Evolutionary conservation across 257 asterid species (phyloP), one percentile per base, ranked within the genome.

Genomic region (Solanum sejunctum): DNA sequence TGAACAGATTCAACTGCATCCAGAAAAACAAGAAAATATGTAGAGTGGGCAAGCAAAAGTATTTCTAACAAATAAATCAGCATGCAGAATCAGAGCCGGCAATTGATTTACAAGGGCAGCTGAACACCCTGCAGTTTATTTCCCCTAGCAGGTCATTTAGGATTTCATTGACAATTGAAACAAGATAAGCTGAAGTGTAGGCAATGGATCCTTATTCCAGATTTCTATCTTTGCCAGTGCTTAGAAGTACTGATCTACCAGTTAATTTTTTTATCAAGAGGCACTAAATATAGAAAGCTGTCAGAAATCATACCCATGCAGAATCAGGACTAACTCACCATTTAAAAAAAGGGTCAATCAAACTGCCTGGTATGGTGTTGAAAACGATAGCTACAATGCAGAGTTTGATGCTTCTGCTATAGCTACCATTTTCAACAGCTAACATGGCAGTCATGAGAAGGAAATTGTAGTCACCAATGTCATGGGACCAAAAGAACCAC

Each of bases 1-100:
- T 92, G 90, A 97, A 97, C 57, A 97, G 93, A 87, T 97, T 96
- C 94, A 94, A 91, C 99, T 96, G 95, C 91, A 89, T 64, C 10
- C 61, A 86, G 56, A 87, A 52, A 86, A 55, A 61, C 18, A 39
- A 75, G 43, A n/a, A 84, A 52, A 77, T 15, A 83, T 20, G 81
- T 39, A 12, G 16, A 39, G 81, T 84, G 85, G 66, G 43, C 72
- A 54, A 61, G 82, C 45, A 77, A 77, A 17, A 51, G n/a, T 51
- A 26, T 51, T 16, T 66, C 78, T 47, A 66, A 63, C 80, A 61
- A 45, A 10, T 41, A 41, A n/a, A 45, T 60, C 16, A 39, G 2
- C 61, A 61, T 45, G 72, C 20, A 8, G 43, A 60, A 66, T 82
- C 45, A 23, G 57, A 21, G 43, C 26, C 45, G 23, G 61, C 52